These are phyloP conservation scores for Sarocladium kiliense DNA, from an alignment of 2,329 filamentous ascomycete genomes.

Conservation along the genomic window DNA sequence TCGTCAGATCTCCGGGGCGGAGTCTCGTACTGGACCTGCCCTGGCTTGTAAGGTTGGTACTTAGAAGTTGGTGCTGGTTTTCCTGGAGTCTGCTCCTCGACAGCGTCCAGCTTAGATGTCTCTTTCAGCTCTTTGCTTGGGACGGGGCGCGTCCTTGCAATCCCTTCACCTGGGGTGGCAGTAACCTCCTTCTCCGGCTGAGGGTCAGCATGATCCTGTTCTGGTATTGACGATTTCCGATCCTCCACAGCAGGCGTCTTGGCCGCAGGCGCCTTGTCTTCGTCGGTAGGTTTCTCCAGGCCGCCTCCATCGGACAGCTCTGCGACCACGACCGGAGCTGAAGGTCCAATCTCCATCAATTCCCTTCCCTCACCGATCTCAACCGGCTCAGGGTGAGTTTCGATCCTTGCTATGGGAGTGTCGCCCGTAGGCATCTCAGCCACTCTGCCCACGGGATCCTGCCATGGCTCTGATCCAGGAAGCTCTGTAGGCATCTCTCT, in stretches of 20 bases:
- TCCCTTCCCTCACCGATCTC: conserved; percentile 28
- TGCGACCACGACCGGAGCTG: not conserved
- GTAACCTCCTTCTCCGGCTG: too few relatives aligned
- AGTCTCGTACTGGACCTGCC: not conserved
- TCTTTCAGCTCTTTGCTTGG: not conserved
- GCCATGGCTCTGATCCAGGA: conserved; percentile 17
- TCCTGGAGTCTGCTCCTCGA: not conserved
- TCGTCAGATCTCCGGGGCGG: not conserved
- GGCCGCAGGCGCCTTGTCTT: not conserved
- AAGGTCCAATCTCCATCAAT: not conserved
- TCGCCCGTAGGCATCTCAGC: conserved; percentile 43
- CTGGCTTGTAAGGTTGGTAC: conserved; percentile 7
- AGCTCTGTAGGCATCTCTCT: conserved; percentile 27
- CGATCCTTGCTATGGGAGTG: conserved; percentile 33
- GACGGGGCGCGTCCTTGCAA: too few relatives aligned
- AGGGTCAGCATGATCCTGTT: too few relatives aligned
- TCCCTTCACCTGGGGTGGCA: too few relatives aligned
- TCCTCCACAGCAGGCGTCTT: not conserved
- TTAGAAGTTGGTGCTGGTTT: not conserved
- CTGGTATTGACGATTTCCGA: too few relatives aligned
- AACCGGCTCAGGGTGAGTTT: conserved; percentile 37
- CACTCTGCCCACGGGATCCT: conserved; percentile 35
- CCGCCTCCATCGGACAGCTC: not conserved
- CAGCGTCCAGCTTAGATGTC: not conserved
- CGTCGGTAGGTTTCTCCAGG: not conserved